These are phyloP conservation scores for Pestalotiopsis sp. DNA, from an alignment of 2,329 filamentous ascomycete genomes.

Conservation along the genomic window DNA sequence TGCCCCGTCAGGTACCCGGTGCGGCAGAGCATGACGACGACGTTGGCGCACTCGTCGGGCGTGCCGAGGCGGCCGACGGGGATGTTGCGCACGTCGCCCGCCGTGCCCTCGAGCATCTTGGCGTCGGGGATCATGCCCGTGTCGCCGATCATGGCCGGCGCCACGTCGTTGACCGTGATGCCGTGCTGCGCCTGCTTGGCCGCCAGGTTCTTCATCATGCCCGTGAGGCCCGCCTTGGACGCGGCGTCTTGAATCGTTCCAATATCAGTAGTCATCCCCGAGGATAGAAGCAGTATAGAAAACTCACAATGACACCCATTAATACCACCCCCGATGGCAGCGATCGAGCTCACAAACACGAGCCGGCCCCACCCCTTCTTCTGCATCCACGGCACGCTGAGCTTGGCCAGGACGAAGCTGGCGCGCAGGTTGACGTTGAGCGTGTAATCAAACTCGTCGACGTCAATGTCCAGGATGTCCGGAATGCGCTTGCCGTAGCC, in stretches of 20 bases:
- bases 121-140: conserved; percentile 65
- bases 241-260: conserved; percentile 41
- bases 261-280: background rate
- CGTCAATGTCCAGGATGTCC: conserved; percentile 57
- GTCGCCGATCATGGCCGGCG: conserved; percentile 68
- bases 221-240: conserved; percentile 63
- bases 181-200: conserved; percentile 60
- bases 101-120: conserved; percentile 50
- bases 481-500: conserved; percentile 65
- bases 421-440: conserved; percentile 64
- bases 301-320: conserved; percentile 56
- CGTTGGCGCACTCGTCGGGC: conserved; percentile 62
- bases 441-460: conserved; percentile 67
- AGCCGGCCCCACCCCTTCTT: conserved; percentile 63
- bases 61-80: conserved; percentile 60
- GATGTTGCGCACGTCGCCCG: conserved; percentile 61
- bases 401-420: conserved; percentile 63
- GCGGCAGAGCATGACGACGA: conserved; percentile 60
- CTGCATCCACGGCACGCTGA: conserved; percentile 63
- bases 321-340: conserved; percentile 64
- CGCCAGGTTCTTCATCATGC: conserved; percentile 68
- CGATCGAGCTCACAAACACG: conserved; percentile 65
- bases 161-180: conserved; percentile 70
- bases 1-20: conserved; percentile 65
- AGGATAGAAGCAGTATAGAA: background rate